These are phyloP conservation scores for Amanita polypyramis DNA, from an alignment of 768 basidiomycete species.

Conservation along the genomic window DNA sequence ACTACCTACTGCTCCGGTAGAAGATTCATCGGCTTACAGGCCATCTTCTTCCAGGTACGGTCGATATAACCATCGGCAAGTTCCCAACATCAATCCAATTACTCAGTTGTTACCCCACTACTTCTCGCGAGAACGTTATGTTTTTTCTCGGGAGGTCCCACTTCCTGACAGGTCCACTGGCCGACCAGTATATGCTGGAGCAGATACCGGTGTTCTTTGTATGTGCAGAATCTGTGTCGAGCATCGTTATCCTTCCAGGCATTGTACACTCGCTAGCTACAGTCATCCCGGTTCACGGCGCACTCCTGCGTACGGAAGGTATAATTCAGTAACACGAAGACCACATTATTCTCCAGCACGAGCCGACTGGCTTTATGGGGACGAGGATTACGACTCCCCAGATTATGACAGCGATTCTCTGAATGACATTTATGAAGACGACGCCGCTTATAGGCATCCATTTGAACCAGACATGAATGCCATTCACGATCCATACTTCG, in stretches of 20 bases:
- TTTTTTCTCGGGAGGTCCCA: neutral
- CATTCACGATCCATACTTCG: neutral
- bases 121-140: neutral
- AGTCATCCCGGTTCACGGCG: neutral
- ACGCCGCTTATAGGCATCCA: neutral
- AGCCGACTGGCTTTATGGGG: neutral
- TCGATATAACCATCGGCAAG: neutral
- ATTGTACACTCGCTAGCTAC: neutral
- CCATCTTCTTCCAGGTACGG: neutral
- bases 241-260: neutral
- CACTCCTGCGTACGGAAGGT: neutral
- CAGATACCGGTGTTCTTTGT: neutral
- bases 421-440: neutral
- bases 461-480: neutral
- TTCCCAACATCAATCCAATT: neutral
- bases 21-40: neutral
- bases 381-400: neutral
- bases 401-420: neutral
- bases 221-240: neutral
- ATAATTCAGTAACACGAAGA: neutral
- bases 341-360: neutral
- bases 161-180: neutral
- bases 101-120: neutral
- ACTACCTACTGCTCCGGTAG: no score
- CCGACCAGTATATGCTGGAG: neutral